These are phyloP conservation scores for Diplodia scrobiculata DNA, from an alignment of 2,329 filamentous ascomycete genomes.

Conservation along the genomic window DNA sequence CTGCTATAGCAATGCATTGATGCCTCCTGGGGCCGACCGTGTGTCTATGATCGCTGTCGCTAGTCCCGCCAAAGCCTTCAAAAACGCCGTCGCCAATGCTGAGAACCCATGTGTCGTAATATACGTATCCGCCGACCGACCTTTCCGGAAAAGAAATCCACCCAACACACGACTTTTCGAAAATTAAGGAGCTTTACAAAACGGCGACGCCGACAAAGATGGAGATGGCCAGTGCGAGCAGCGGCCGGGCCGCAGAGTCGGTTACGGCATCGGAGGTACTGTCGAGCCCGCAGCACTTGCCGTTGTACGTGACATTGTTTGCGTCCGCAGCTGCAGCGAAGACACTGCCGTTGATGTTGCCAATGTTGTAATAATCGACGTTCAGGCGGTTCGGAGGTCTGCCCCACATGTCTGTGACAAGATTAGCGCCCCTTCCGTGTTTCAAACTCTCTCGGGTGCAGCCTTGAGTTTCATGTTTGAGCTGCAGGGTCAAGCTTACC, in stretches of 20 bases:
- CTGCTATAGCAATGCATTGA: slow-evolving; percentile 16
- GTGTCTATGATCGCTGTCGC: slow-evolving; percentile 23
- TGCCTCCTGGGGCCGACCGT: slow-evolving; percentile 17
- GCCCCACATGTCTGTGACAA: slow-evolving; percentile 38
- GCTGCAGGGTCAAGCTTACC: slow-evolving; percentile 36
- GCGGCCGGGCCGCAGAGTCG: slow-evolving; percentile 20
- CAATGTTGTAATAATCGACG: slow-evolving; percentile 47
- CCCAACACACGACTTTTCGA: background rate
- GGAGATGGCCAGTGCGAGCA: slow-evolving; percentile 13
- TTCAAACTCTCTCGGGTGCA: slow-evolving; percentile 19
- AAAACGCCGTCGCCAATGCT: slow-evolving; percentile 29
- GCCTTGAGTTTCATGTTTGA: slow-evolving; percentile 21
- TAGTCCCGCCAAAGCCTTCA: background rate
- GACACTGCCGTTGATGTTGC: slow-evolving; percentile 43
- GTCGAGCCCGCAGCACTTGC: slow-evolving; percentile 58
- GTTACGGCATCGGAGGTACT: slow-evolving; percentile 21
- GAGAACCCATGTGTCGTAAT: slow-evolving; percentile 22
- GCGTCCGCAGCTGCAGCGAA: slow-evolving; percentile 50
- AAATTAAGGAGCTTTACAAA: slow-evolving; percentile 21
- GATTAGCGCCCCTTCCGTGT: slow-evolving; percentile 12
- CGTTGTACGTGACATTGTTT: slow-evolving; percentile 72
- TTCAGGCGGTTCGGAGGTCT: slow-evolving; percentile 48
- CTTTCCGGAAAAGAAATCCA: background rate
- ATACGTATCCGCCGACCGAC: slow-evolving; percentile 6
- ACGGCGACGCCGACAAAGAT: slow-evolving; percentile 22